Base-by-base conservation (phyloP, 139 green algal genomes). In the Deuterostichococcus epilithicus region DNA sequence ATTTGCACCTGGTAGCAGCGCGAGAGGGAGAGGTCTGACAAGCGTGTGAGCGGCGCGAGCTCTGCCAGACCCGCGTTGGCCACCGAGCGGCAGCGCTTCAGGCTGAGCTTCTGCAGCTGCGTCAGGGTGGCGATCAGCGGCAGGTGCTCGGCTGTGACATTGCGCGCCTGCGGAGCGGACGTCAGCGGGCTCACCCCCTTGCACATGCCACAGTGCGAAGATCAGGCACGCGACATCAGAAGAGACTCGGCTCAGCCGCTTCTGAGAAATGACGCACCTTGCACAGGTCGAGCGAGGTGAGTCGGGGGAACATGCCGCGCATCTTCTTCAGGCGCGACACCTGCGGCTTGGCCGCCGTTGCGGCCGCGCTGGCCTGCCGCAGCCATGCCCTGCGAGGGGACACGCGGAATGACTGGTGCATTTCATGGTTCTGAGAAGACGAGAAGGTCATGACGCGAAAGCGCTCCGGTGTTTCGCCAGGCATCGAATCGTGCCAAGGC, bases 81-180 rank as follows among this genome's bases (percentile, higher is more conserved):
- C 23, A 91, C 76, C 0, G 26, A 33, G 18, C 80, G 79, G 76
- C 86, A 91, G 58, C 87, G 79, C 42, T 81, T 83, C 36, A 91
- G 75, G 72, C 80, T 87, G 32, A 91, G 78, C 22, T 78, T 81
- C n/a, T 76, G 83, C 70, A 91, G 81, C 70, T 80, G 76, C 28
- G 69, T 76, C 30, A 89, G 26, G 13, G 52, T 28, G 52, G 52
- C 52, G 20, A 63, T 63, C 52, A 63, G 10, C 20, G 52, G 8
- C 52, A 63, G 52, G 52, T 63, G 52, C 52, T 63, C 52, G 3
- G 52, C 18, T 20, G 28, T 63, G 18, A 63, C 52, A 20, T 20
- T 20, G 3, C 52, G 52, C 26, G 52, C 52, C 52, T 63, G 52
- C 52, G 28, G 8, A 30, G 10, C 28, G 20, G 3, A 63, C 13